Evolutionary conservation across 768 basidiomycete species (phyloP).

Genomic region (Mycena galericulata): DNA sequence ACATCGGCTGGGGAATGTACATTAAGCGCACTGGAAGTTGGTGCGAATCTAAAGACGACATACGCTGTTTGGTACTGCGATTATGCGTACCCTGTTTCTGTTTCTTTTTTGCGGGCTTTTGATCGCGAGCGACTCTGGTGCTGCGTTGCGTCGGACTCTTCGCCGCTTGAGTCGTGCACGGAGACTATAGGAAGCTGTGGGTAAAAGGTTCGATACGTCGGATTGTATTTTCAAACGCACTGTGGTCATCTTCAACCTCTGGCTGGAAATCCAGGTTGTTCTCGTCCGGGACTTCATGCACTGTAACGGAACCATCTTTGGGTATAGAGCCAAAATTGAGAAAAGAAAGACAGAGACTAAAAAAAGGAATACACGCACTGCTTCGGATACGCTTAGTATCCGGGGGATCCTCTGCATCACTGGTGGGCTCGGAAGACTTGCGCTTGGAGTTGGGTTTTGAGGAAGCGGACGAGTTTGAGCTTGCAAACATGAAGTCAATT

Average conservation of each 20-base stretch:
- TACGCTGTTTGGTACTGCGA: too few relatives aligned
- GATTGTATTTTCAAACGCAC: slow-evolving; percentile 15
- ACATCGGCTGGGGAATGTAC: neutral
- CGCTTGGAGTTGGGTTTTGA: slow-evolving; percentile 11
- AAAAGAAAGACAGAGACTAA: slow-evolving; percentile 9
- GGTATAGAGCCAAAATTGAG: slow-evolving; percentile 5
- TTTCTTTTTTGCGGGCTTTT: neutral
- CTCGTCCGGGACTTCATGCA: slow-evolving; percentile 2
- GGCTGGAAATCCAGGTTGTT: slow-evolving; percentile 2
- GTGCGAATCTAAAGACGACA: neutral
- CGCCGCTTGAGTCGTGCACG: slow-evolving; percentile 13
- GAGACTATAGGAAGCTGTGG: slow-evolving; percentile 17
- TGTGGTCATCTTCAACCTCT: neutral
- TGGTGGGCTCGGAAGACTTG: slow-evolving; percentile 3
- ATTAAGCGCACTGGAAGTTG: neutral
- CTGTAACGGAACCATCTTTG: slow-evolving; percentile 1
- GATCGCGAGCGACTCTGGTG: neutral
- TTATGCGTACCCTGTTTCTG: slow-evolving; percentile 6
- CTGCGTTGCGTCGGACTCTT: slow-evolving; percentile 12
- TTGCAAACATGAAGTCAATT: neutral
- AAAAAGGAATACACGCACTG: slow-evolving; percentile 7
- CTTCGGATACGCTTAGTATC: slow-evolving; percentile 3
- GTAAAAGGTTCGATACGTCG: neutral
- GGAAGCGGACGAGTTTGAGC: neutral
- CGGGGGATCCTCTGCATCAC: neutral